Conservation (phyloP, 306 rosid genomes). For the Biancaea sappan region DNA sequence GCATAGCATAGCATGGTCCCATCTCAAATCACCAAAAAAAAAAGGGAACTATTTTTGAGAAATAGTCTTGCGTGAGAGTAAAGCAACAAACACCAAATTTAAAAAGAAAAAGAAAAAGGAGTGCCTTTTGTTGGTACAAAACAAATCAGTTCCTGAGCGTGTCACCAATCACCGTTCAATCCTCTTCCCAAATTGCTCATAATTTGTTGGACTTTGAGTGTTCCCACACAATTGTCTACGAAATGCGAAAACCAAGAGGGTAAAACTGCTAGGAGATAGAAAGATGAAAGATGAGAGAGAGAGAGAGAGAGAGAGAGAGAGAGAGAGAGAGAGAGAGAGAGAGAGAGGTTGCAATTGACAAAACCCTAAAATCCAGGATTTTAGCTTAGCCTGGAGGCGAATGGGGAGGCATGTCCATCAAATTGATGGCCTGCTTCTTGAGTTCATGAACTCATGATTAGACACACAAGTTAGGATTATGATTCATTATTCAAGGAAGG, state of each 20-base stretch:
- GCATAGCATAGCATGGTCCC: conserved; percentile 43
- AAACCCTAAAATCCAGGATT: conserved; percentile 54
- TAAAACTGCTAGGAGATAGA: background rate
- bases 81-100: conserved; percentile 34
- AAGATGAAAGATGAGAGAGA: conserved; percentile 9
- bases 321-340: conserved; percentile 10
- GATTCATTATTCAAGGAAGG: conserved; percentile 33
- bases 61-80: conserved; percentile 64
- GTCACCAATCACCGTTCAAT: conserved; percentile 30
- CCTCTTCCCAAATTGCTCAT: conserved; percentile 31
- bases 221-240: conserved; percentile 46
- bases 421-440: conserved; percentile 37
- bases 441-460: conserved; percentile 36
- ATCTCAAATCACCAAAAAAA: conserved; percentile 66
- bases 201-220: conserved; percentile 31
- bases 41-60: conserved; percentile 49
- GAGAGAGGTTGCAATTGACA: conserved; percentile 47
- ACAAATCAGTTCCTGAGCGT: conserved; percentile 27
- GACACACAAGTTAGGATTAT: conserved; percentile 40
- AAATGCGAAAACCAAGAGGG: background rate
- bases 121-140: conserved; percentile 32
- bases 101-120: background rate
- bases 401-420: conserved; percentile 57
- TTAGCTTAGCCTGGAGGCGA: conserved; percentile 39
- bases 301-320: background rate